Base-by-base conservation (phyloP, 768 basidiomycete genomes). In the Omphalotus guepiniiformis region DNA sequence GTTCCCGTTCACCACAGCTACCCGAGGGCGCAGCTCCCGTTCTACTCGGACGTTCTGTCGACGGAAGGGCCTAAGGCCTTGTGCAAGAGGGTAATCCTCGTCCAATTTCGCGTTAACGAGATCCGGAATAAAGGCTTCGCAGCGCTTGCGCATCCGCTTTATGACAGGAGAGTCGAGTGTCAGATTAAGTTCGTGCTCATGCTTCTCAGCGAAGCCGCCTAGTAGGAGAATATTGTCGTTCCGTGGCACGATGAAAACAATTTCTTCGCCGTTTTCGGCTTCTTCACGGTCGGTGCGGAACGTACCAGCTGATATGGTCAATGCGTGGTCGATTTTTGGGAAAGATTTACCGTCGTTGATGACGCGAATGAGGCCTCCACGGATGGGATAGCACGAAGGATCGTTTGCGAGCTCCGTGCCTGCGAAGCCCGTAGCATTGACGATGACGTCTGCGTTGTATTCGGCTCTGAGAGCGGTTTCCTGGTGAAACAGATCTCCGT, bases 391-490 rank as follows among this genome's bases (percentile, higher is more conserved):
- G 5, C 63, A 60, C 3, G 57, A 60, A 25, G 54, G 39, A 53
- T 72, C 70, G 8, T 54, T 60, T 0, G 68, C 69, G 23, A 67
- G 60, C 23, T 63, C 56, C 15, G 53, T 49, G 13, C 61, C 58
- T 5, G 59, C 57, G 22, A 72, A 60, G 4, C 69, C 70, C 4
- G 66, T 66, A 21, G 63, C 63, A 51, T 72, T 65, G 39, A 72
- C 60, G 49, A 71, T 61, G 32, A 59, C 60, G 26, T 59, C 54
- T 6, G 61, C 65, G 15, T 42, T 46, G 52, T 58, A 70, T 38
- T 59, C 50, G 3, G 47, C 37, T 23, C 58, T 56, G 5, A 70
- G 53, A 4, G 27, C 47, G 18, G 56, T 54, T 48, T 65, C 63
- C 19, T 55, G 48, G 9, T 49, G 51, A 15, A 68, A 53, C 22